Percentiles rank a stretch among this genome's conserved stretches.
phyloP scores from a whole-genome alignment of 495 filamentous ascomycete species.

The Tuber microsphaerosporum region DNA sequence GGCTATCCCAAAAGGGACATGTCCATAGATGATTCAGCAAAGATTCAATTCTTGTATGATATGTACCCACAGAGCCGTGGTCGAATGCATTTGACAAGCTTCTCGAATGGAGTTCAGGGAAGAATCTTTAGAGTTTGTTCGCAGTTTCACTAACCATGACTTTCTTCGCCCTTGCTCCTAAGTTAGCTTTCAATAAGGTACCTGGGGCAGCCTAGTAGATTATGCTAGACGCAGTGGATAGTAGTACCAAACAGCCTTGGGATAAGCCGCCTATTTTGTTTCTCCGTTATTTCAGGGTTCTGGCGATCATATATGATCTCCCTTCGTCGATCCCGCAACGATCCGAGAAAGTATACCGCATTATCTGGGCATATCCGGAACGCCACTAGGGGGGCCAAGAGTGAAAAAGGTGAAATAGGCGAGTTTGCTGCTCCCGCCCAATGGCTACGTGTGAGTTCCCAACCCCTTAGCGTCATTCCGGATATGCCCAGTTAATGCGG shows the following conservation, averaged over 20 bases:
- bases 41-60: not conserved
- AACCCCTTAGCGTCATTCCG: too few species aligned
- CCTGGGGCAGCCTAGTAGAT: not conserved
- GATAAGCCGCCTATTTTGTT: not conserved
- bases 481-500: too few species aligned
- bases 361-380: too few species aligned
- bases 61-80: not conserved
- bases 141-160: not conserved
- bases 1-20: not conserved
- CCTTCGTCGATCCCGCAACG: constrained; percentile 14
- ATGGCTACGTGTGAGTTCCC: too few species aligned
- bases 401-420: too few species aligned
- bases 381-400: too few species aligned
- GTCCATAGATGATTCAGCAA: not conserved
- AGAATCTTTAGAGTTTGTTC: not conserved
- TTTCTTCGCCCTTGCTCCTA: not conserved
- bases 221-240: not conserved
- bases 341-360: not conserved
- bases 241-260: not conserved
- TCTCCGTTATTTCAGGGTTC: not conserved
- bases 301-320: constrained; percentile 13
- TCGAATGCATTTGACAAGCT: not conserved
- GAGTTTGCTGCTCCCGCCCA: too few species aligned
- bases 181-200: not conserved
- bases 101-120: not conserved